Evolutionary conservation across 2,329 filamentous ascomycete species (phyloP).

Genomic region (Sporothrix pseudoabietina): DNA sequence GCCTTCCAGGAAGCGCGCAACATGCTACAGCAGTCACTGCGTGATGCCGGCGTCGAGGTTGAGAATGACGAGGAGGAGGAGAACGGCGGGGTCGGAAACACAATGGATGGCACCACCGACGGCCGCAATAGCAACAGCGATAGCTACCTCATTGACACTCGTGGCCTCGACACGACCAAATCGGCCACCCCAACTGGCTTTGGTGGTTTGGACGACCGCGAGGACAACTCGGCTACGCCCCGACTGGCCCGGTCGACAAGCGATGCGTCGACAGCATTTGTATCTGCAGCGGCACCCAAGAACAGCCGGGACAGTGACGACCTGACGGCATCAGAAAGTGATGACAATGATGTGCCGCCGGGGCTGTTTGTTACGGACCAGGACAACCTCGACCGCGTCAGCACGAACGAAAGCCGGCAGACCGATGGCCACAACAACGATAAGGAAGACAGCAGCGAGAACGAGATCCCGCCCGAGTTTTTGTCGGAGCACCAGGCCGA

Average conservation of each 20-base stretch:
- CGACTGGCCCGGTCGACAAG: slow-evolving; percentile 43
- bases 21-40: slow-evolving; percentile 41
- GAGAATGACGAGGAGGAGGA: slow-evolving; percentile 31
- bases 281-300: not conserved
- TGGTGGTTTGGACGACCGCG: slow-evolving; percentile 6
- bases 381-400: slow-evolving; percentile 40
- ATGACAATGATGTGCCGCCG: slow-evolving; percentile 48
- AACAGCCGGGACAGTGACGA: slow-evolving; percentile 34
- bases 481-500: slow-evolving; percentile 48
- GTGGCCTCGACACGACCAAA: not conserved
- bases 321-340: slow-evolving; percentile 39
- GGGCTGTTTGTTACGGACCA: slow-evolving; percentile 45
- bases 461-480: slow-evolving; percentile 57
- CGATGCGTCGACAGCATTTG: not conserved
- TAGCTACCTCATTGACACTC: not conserved
- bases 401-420: slow-evolving; percentile 31
- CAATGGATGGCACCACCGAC: not conserved
- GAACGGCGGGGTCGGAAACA: not conserved
- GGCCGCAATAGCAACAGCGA: not conserved
- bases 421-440: slow-evolving; percentile 21
- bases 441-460: slow-evolving; percentile 46
- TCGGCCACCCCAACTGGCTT: not conserved
- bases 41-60: slow-evolving; percentile 40
- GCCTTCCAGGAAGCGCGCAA: slow-evolving; percentile 42
- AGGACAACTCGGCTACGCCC: slow-evolving; percentile 34